Evolutionary conservation across 163 green algal species (phyloP).

Genomic region (Coccomyxa subellipsoidea): DNA sequence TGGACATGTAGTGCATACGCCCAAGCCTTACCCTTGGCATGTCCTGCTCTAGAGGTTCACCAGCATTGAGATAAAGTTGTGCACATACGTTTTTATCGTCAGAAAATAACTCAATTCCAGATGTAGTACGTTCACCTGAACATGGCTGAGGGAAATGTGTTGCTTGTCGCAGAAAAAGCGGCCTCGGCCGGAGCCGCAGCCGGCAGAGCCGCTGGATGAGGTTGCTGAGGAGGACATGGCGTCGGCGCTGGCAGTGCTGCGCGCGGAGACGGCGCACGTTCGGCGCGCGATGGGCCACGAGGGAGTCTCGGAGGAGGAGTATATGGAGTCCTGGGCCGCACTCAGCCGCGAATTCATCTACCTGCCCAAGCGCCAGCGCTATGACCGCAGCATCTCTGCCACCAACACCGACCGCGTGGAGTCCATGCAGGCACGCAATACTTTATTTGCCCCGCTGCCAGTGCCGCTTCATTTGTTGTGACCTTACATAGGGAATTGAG

Average conservation of each 20-base stretch:
- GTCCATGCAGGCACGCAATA: conserved; percentile 24
- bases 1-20: too few relatives aligned
- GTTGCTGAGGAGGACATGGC: conserved; percentile 25
- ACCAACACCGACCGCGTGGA: conserved; percentile 46
- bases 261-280: conserved; percentile 56
- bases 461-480: too few relatives aligned
- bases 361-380: conserved; percentile 50
- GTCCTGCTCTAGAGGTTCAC: too few relatives aligned
- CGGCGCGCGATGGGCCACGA: conserved; percentile 41
- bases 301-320: conserved; percentile 47
- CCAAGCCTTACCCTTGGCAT: too few relatives aligned
- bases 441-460: not conserved
- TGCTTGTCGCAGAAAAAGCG: conserved; percentile 11
- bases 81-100: too few relatives aligned
- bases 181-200: not conserved
- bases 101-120: too few relatives aligned
- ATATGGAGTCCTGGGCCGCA: conserved; percentile 51
- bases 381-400: conserved; percentile 54
- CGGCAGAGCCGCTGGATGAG: conserved; percentile 5
- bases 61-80: too few relatives aligned
- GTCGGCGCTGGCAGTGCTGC: conserved; percentile 46
- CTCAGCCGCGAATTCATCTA: conserved; percentile 70
- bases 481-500: too few relatives aligned
- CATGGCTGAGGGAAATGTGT: not conserved
- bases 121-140: too few relatives aligned